Base-by-base conservation (phyloP, 1,284 basidiomycete genomes). In the Mrakiaceae sp. region DNA sequence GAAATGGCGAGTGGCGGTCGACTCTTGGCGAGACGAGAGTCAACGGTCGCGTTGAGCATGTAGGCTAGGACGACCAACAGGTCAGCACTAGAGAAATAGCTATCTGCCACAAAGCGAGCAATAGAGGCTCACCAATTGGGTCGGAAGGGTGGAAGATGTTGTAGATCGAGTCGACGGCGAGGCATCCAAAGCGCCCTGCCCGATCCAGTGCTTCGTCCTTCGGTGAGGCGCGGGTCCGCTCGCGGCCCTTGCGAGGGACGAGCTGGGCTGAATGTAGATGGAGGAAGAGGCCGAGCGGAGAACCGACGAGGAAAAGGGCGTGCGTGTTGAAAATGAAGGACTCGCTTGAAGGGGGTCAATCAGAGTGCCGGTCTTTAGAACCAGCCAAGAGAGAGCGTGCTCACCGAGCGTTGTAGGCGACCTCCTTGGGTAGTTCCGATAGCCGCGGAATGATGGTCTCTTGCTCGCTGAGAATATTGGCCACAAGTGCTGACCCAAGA, bases 391-490 rank as follows among this genome's bases (percentile, higher is more conserved):
- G 27, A 27, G 67, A 80, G 79, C 16, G 73, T 74, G 27, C 69
- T 27, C 27, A 27, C 27, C 27, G 27, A 62, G 9, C 67, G 68
- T 16, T 72, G 69, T 27, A 27, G 27, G 27, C 27, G 40, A 74
- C 75, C 58, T 72, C 67, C 63, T 73, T 73, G 3, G 78, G 75
- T 51, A 80, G 71, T 10, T 74, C 65, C 0, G 76, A 73, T 11
- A 80, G 64, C 3, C 71, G 64, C 0, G 78, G 78, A 68, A 81
- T 79, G 11, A 73, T 71, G 4, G 81, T 82, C 1, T 81, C 79
- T 69, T 83, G 82, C 65, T 78, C 76, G 10, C 79, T 80, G 10
- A 83, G 74, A 52, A 83, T 78, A 64, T 82, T 79, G 0, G 80
- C 75, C 1, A 79, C 79, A 3, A 83, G 73, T 6, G 80, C 79